Base-by-base conservation (phyloP, 768 basidiomycete genomes). In the Termitomyces sp. region DNA sequence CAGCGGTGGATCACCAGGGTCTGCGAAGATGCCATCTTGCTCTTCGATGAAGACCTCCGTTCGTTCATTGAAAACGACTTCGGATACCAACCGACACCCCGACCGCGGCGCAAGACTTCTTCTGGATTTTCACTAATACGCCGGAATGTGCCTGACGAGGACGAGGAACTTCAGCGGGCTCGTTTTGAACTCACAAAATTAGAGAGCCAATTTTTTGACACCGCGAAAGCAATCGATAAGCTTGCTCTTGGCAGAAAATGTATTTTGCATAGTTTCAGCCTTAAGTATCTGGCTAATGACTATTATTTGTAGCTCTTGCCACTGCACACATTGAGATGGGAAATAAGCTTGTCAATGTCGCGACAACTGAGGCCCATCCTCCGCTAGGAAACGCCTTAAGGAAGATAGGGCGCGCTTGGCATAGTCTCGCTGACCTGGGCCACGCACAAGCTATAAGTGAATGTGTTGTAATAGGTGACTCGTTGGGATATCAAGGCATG, bases 11-110 rank as follows among this genome's bases (percentile, higher is more conserved):
- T 97, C 57, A 88, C 92, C 12, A 81, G 97, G 59, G 86, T 98
- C 36, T 96, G 91, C 75, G 94, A 96, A 71, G 94, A 98, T 71
- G 87, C 88, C 2, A 92, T 97, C 57, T 75, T 98, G 35, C 76
- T 93, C 44, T 78, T 87, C 58, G 96, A 98, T 67, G 97, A 98
- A 69, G 97, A 99, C 71, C 74, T 98, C 61, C 87, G 96, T 35
- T 90, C 90, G 16, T 99, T 99, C 72, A 85, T 99, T 62, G 97
- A 99, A 76, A 95, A 89, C 66, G 96, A 98, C 74, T 99, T 98
- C 77, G 97, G 97, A 32, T 95, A 94, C 69, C 93, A 92, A 68
- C 92, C 91, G 6, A 94, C 85, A 16, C 90, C 90, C 11, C 83
- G 86, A 45, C 87, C 86, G 55, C 83, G 86, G 62, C 85, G 85